phyloP scores from a whole-genome alignment of 768 basidiomycete genomes.

The Nidula microcarpa region DNA sequence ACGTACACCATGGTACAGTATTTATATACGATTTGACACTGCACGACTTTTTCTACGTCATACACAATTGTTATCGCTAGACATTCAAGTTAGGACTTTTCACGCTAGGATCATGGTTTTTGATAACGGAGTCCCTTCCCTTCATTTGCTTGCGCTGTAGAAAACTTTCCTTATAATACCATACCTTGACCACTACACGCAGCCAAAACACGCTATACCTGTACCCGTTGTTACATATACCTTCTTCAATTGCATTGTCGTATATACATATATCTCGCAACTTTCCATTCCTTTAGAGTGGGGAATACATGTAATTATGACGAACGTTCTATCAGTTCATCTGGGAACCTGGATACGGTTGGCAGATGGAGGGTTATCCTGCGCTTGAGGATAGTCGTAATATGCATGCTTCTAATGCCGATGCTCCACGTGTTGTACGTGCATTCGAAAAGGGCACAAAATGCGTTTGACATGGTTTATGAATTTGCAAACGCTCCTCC shows the following conservation, averaged over 20 bases:
- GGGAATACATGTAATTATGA: background rate
- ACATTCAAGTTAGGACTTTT: background rate
- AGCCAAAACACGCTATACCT: conserved; percentile 1
- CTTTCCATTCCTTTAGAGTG: background rate
- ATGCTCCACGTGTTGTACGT: no score
- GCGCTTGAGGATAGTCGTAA: no score
- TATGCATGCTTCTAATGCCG: no score
- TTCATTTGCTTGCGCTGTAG: background rate
- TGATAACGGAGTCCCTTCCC: background rate
- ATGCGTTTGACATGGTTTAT: no score
- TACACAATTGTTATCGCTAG: background rate
- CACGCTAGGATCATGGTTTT: no score
- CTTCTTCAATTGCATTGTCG: background rate
- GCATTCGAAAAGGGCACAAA: no score
- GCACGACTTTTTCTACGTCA: background rate
- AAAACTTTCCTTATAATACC: background rate
- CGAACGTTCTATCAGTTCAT: background rate
- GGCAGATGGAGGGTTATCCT: no score
- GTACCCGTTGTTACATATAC: background rate
- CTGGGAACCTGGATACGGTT: no score
- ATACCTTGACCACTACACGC: background rate
- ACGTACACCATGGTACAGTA: background rate
- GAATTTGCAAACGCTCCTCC: no score
- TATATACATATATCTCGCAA: background rate
- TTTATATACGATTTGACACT: background rate